Conservation (phyloP, 305 asterid species). For the Fraxinus xanthoxyloides region DNA sequence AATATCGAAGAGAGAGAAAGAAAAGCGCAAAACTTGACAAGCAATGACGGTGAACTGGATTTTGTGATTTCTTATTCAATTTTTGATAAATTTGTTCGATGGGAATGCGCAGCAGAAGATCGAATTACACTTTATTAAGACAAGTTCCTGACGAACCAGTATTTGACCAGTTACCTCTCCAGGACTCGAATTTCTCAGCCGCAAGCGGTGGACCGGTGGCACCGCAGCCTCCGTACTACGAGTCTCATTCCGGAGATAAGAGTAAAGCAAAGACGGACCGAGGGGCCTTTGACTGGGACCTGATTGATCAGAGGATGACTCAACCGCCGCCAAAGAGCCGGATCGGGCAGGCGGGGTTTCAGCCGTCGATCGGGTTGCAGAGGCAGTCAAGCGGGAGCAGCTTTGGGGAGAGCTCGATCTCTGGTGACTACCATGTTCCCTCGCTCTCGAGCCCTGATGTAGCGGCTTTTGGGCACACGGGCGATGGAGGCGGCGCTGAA, state of each 20-base stretch:
- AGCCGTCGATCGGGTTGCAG: slow-evolving; percentile 64
- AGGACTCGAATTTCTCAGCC: slow-evolving; percentile 44
- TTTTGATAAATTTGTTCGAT: slow-evolving; percentile 34
- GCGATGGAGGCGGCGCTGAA: slow-evolving; percentile 53
- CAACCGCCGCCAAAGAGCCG: slow-evolving; percentile 52
- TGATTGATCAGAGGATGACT: slow-evolving; percentile 58
- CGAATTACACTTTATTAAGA: slow-evolving; percentile 62
- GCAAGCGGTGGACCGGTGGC: slow-evolving; percentile 32
- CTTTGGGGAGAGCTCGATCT: slow-evolving; percentile 82
- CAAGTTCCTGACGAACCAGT: slow-evolving; percentile 66
- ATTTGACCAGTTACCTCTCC: slow-evolving; percentile 34
- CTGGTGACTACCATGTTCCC: slow-evolving; percentile 74
- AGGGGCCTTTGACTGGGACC: slow-evolving; percentile 63
- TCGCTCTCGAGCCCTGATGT: slow-evolving; percentile 59
- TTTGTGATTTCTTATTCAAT: slow-evolving; percentile 24
- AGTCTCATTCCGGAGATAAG: slow-evolving; percentile 61
- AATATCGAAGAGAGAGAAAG: background rate
- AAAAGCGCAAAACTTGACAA: background rate
- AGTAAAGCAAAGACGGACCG: slow-evolving; percentile 46
- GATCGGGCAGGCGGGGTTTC: slow-evolving; percentile 47
- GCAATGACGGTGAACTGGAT: slow-evolving; percentile 30
- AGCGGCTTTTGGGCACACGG: slow-evolving; percentile 33
- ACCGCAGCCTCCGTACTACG: slow-evolving; percentile 40
- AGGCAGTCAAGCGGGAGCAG: slow-evolving; percentile 97
- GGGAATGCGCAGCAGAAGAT: slow-evolving; percentile 77